Percentiles rank a stretch among this genome's conserved stretches.
These are phyloP conservation scores for Antitrichia curtipendula DNA, from an alignment of 225 moss, liverwort and hornwort genomes.

Conservation along the genomic window DNA sequence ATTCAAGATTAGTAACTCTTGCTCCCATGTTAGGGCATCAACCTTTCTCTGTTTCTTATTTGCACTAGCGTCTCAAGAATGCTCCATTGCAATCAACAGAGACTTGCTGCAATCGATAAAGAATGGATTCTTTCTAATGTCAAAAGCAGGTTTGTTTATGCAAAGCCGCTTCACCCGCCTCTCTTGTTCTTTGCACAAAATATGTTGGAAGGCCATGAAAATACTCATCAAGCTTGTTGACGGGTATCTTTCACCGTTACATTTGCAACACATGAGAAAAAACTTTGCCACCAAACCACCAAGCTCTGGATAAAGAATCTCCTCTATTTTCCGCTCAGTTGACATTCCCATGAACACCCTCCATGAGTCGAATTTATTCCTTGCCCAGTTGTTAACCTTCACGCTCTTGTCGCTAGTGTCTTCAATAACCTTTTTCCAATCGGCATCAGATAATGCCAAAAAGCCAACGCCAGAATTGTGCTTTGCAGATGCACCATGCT, in stretches of 20 bases:
- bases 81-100: neutral
- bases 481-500: neutral
- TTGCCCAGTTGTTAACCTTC: neutral
- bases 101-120: neutral
- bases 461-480: no score
- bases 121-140: neutral
- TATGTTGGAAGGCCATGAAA: neutral
- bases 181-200: neutral
- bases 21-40: neutral
- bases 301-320: neutral
- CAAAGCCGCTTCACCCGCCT: neutral
- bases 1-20: neutral
- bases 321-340: neutral
- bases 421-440: rapidly evolving
- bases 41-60: neutral
- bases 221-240: neutral
- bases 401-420: neutral
- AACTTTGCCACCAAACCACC: neutral
- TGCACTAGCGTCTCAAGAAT: rapidly evolving
- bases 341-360: neutral
- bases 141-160: rapidly evolving
- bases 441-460: neutral
- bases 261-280: neutral
- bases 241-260: neutral
- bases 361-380: neutral